These are phyloP conservation scores for Euphorbia pulcherrima DNA, from an alignment of 345 rosid genomes.

Conservation along the genomic window DNA sequence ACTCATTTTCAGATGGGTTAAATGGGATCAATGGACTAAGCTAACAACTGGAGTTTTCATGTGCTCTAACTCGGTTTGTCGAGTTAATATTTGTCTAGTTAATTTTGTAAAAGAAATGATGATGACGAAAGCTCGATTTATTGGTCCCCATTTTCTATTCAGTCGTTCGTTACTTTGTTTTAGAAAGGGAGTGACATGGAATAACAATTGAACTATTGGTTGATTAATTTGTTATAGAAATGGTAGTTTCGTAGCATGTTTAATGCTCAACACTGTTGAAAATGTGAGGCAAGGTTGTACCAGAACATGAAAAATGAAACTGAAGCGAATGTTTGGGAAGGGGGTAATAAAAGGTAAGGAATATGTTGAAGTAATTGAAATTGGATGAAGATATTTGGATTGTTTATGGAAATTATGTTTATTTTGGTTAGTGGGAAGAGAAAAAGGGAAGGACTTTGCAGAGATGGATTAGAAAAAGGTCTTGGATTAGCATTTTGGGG, in stretches of 20 bases:
- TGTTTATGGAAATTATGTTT: background rate
- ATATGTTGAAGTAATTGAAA: too few relatives aligned
- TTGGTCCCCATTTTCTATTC: background rate
- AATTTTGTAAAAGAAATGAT: slow-evolving; percentile 1
- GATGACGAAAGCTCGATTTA: slow-evolving; percentile 10
- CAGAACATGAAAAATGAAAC: background rate
- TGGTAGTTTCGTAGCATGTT: background rate
- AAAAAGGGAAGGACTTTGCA: background rate
- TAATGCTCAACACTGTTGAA: background rate
- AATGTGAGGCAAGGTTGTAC: background rate
- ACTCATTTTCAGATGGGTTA: slow-evolving; percentile 47
- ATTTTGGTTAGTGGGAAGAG: background rate
- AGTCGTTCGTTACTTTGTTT: slow-evolving; percentile 26
- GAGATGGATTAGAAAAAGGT: background rate
- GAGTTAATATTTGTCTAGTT: slow-evolving; percentile 10
- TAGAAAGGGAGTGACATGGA: slow-evolving; percentile 12
- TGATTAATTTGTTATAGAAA: slow-evolving; percentile 5
- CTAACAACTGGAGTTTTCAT: slow-evolving; percentile 10
- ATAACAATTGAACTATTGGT: slow-evolving; percentile 19
- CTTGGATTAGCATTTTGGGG: too few relatives aligned
- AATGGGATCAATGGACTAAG: slow-evolving; percentile 32
- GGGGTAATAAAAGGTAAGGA: background rate
- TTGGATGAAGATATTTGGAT: background rate
- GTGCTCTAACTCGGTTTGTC: slow-evolving; percentile 19
- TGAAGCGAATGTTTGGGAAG: background rate